These are phyloP conservation scores for Lumnitzera littorea DNA, from an alignment of 345 rosid genomes.

Conservation along the genomic window DNA sequence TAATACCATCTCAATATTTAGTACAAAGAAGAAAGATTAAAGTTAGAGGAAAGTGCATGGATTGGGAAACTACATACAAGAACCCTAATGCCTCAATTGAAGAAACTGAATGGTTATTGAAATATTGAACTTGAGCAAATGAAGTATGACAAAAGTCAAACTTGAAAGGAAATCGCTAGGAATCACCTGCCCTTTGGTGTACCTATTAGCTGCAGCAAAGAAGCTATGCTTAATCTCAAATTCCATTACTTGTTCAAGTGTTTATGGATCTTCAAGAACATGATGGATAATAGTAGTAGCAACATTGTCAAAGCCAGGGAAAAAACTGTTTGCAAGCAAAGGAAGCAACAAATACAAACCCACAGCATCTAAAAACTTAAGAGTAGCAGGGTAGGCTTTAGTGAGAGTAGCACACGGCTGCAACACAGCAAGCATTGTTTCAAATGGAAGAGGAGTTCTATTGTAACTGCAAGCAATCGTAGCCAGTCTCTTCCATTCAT, in stretches of 20 bases:
- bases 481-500: no score
- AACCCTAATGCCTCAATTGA: no score
- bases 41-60: no score
- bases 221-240: slow-evolving; percentile 58
- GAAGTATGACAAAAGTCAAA: slow-evolving; percentile 40
- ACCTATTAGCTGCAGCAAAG: slow-evolving; percentile 70
- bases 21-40: no score
- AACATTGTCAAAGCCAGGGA: slow-evolving; percentile 20
- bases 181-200: slow-evolving; percentile 69
- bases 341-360: slow-evolving; percentile 76
- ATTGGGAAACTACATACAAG: no score
- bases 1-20: no score
- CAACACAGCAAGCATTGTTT: slow-evolving; percentile 23
- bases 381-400: slow-evolving; percentile 64
- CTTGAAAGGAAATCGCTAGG: slow-evolving; percentile 36
- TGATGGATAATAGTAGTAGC: no score
- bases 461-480: no score
- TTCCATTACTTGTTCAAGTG: no score
- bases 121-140: neutral
- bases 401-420: slow-evolving; percentile 85
- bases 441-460: no score
- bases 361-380: slow-evolving; percentile 77
- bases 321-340: slow-evolving; percentile 76
- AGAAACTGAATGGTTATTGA: no score
- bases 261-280: no score